Percentiles rank a stretch among this genome's conserved stretches.
phyloP scores from a whole-genome alignment of 2,329 filamentous ascomycete genomes.

The Penicillium palitans region DNA sequence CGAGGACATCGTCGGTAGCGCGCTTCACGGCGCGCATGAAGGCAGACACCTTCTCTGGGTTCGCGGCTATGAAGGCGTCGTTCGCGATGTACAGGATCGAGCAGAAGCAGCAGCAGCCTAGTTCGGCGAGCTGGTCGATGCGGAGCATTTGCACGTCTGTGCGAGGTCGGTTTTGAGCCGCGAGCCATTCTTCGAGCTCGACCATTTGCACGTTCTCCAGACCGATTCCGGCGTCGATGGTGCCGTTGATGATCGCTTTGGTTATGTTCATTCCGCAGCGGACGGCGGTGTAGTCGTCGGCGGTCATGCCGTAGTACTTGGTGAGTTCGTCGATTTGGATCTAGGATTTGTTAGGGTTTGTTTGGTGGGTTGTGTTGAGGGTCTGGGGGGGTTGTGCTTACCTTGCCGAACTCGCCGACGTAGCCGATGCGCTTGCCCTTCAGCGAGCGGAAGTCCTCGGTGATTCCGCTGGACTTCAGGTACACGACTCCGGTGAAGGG shows the following conservation, averaged over 20 bases:
- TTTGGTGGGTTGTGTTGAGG: too few relatives aligned
- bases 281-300: constrained; percentile 71
- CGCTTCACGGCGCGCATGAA: constrained; percentile 74
- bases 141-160: constrained; percentile 76
- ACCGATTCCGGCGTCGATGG: constrained; percentile 73
- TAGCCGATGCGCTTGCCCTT: constrained; percentile 77
- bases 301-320: constrained; percentile 72
- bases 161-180: constrained; percentile 60
- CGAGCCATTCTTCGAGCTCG: constrained; percentile 75
- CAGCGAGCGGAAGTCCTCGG: constrained; percentile 70
- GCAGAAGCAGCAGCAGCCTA: constrained; percentile 84
- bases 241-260: constrained; percentile 70
- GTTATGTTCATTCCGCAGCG: constrained; percentile 81
- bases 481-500: constrained; percentile 79
- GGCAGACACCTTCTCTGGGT: constrained; percentile 64
- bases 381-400: not conserved
- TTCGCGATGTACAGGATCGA: constrained; percentile 79
- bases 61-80: constrained; percentile 65
- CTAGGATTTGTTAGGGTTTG: constrained; percentile 23
- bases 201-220: constrained; percentile 84
- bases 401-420: constrained; percentile 74
- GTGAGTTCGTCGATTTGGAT: constrained; percentile 82
- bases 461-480: constrained; percentile 72
- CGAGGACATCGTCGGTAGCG: constrained; percentile 71
- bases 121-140: constrained; percentile 75